phyloP scores from a whole-genome alignment of 139 green algal species.

The Closterium sp. region DNA sequence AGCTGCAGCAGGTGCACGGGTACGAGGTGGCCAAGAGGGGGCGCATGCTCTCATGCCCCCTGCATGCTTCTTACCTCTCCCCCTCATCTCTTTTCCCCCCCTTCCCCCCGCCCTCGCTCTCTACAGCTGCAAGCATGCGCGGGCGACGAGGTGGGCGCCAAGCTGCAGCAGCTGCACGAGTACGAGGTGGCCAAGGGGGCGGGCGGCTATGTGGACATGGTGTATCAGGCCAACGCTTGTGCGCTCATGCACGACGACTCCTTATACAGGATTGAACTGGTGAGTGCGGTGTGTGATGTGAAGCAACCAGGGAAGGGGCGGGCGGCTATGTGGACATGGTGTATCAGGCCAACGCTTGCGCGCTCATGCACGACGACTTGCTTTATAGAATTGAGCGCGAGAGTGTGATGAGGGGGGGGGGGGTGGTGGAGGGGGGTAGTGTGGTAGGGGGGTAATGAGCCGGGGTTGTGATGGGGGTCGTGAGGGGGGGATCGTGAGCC shows the following conservation, averaged over 20 bases:
- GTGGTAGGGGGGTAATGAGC: too few relatives aligned
- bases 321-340: constrained; percentile 37
- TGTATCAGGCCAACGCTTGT: constrained; percentile 69
- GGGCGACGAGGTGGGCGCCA: constrained; percentile 64
- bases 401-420: background rate
- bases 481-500: too few relatives aligned
- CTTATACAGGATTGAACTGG: background rate
- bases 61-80: too few relatives aligned
- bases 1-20: constrained; percentile 65
- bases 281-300: too few relatives aligned
- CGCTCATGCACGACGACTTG: constrained; percentile 60
- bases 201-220: constrained; percentile 33
- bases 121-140: constrained; percentile 56
- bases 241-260: constrained; percentile 60
- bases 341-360: constrained; percentile 68
- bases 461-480: too few relatives aligned
- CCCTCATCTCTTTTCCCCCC: background rate
- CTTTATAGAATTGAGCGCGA: background rate
- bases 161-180: constrained; percentile 66
- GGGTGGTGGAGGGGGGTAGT: too few relatives aligned
- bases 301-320: constrained; percentile 34
- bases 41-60: too few relatives aligned
- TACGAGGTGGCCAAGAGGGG: constrained; percentile 71
- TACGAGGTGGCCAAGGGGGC: constrained; percentile 70
- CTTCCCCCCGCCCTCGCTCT: background rate